Base-by-base conservation (phyloP, 2,329 filamentous ascomycete genomes). In the Neoarthrinium moseri region DNA sequence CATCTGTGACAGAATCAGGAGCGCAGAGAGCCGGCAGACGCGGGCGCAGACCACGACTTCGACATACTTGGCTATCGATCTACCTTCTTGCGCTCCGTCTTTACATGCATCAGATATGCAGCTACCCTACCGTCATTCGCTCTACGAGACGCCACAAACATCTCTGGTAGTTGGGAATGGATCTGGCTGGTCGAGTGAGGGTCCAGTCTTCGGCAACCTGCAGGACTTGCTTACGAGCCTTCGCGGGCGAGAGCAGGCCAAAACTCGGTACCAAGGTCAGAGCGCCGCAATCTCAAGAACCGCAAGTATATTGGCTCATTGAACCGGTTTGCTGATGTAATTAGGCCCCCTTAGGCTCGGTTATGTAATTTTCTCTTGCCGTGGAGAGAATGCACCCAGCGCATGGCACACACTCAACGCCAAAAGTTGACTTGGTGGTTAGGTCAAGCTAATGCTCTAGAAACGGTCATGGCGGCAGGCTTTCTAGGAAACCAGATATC, bases 91-190 rank as follows among this genome's bases (percentile, higher is more conserved):
- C 59, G 57, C 53, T 58, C 61, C 60, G 60, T 63, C 61, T 64
- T 33, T 63, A 63, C 61, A 68, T 68, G 70, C 68, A 69, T 66
- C 59, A 66, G 56, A 57, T 57, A 70, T 77, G 73, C 73, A 74
- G 59, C 61, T 65, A 75, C 60, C 73, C 73, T 73, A 60, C 64
- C 62, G 61, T 66, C 63, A 69, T 66, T 67, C 56, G 58, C 63
- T 67, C 66, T 68, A 68, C 61, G 63, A 73, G 65, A 69, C 66
- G 69, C 70, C 71, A 72, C 71, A 71, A 69, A 69, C 67, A 70
- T 59, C 55, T 52, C 54, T 65, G 66, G 62, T 67, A 66, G 66
- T 66, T 67, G 61, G 60, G 59, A 63, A 66, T 56, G 58, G 60
- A 63, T 61, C 56, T 64, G 54, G 59, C 60, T 66, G 56, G 62